A percentile compares a stretch with the other conserved stretches of the same genome.
Evolutionary conservation across 306 rosid genomes (phyloP).

Genomic region (Cercis canadensis): DNA sequence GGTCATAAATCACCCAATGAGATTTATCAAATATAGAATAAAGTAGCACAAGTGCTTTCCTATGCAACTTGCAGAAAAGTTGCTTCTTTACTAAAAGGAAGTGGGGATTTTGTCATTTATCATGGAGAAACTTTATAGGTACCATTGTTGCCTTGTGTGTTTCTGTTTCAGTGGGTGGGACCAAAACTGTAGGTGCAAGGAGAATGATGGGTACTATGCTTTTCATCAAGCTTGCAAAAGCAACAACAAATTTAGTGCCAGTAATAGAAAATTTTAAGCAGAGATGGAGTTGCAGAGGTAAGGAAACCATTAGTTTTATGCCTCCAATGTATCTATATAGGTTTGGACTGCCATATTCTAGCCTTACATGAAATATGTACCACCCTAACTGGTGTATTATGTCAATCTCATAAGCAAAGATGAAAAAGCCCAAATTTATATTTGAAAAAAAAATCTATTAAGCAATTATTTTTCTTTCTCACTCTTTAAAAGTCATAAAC

Average conservation of each 20-base stretch:
- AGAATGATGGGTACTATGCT: constrained; percentile 42
- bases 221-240: constrained; percentile 46
- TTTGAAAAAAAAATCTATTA: neutral
- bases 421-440: constrained; percentile 12
- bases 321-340: neutral
- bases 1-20: constrained; percentile 41
- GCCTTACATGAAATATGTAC: no score
- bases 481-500: neutral
- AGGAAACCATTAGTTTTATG: constrained; percentile 5
- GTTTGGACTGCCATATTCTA: neutral
- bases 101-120: constrained; percentile 46
- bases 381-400: no score
- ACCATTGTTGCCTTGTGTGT: constrained; percentile 21
- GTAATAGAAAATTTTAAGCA: constrained; percentile 31
- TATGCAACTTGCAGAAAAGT: constrained; percentile 56
- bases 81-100: constrained; percentile 26
- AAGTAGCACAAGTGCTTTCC: constrained; percentile 50
- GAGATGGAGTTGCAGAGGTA: neutral
- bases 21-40: constrained; percentile 39
- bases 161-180: constrained; percentile 49
- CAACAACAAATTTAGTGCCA: constrained; percentile 48
- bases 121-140: constrained; percentile 17
- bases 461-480: neutral
- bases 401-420: constrained; percentile 3
- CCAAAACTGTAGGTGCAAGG: constrained; percentile 43